Evolutionary conservation across 371 early-diverging fungal genomes (phyloP).

Genomic region (Phascolomyces articulosus): DNA sequence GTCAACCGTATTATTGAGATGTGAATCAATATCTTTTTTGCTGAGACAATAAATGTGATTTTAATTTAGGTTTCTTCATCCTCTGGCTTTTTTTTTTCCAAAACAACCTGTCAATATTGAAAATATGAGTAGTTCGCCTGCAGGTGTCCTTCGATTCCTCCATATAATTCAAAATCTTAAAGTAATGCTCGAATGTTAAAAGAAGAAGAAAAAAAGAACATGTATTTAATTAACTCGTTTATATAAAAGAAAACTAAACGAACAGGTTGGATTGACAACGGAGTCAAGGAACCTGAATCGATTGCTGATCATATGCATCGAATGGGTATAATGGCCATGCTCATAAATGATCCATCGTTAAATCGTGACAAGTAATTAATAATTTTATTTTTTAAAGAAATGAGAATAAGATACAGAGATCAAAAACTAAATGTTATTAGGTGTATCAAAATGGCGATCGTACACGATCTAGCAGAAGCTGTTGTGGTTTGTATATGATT

Average conservation of each 20-base stretch:
- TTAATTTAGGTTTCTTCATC: background rate
- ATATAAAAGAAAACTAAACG: slow-evolving; percentile 78
- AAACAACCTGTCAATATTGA: no score
- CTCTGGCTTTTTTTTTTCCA: background rate
- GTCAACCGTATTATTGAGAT: no score
- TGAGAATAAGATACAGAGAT: no score
- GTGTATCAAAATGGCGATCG: slow-evolving; percentile 89
- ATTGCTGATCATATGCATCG: slow-evolving; percentile 96
- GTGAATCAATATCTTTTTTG: no score
- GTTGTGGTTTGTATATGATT: slow-evolving; percentile 59
- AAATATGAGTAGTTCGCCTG: slow-evolving; percentile 27
- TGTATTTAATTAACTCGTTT: background rate
- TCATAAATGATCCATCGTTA: slow-evolving; percentile 70
- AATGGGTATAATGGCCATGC: slow-evolving; percentile 86
- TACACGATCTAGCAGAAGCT: slow-evolving; percentile 92
- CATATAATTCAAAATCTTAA: slow-evolving; percentile 71
- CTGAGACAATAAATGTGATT: background rate
- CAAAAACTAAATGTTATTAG: slow-evolving; percentile 22
- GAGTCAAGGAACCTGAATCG: slow-evolving; percentile 76
- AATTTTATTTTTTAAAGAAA: background rate
- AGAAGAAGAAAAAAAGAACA: no score
- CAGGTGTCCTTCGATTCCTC: slow-evolving; percentile 58
- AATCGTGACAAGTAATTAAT: slow-evolving; percentile 51
- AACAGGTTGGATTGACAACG: slow-evolving; percentile 88
- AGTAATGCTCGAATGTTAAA: slow-evolving; percentile 30